Conservation (phyloP, 495 filamentous ascomycete species). For the Penicillium bialowiezense region DNA sequence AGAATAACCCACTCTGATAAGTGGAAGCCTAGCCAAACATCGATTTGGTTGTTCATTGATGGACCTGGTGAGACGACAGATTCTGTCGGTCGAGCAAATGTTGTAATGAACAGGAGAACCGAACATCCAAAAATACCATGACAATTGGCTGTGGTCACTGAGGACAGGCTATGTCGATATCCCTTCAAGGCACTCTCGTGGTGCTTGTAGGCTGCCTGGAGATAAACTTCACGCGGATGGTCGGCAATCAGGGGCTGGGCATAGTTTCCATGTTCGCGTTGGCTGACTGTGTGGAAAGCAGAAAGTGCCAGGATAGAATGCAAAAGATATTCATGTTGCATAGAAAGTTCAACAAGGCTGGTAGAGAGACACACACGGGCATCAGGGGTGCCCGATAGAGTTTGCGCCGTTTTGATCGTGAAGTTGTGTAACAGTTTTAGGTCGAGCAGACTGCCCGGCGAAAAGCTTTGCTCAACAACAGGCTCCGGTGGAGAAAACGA, state of each 20-base stretch:
- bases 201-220: not conserved
- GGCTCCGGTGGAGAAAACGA: not conserved
- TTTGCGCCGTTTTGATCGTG: not conserved
- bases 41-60: not conserved
- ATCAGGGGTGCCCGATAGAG: not conserved
- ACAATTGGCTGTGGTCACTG: not conserved
- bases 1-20: conserved; percentile 1
- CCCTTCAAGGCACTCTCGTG: not conserved
- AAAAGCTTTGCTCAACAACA: not conserved
- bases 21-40: not conserved
- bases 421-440: not conserved
- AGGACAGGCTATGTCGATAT: not conserved
- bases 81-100: not conserved
- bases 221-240: not conserved
- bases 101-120: not conserved
- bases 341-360: not conserved
- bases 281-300: not conserved
- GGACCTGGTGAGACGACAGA: not conserved
- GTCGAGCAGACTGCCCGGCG: not conserved
- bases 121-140: not conserved
- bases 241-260: not conserved
- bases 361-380: not conserved
- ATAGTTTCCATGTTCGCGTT: not conserved
- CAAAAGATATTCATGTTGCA: not conserved
- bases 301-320: not conserved